Evolutionary conservation across 2,329 filamentous ascomycete species (phyloP).

Genomic region (Curvularia spicifera): DNA sequence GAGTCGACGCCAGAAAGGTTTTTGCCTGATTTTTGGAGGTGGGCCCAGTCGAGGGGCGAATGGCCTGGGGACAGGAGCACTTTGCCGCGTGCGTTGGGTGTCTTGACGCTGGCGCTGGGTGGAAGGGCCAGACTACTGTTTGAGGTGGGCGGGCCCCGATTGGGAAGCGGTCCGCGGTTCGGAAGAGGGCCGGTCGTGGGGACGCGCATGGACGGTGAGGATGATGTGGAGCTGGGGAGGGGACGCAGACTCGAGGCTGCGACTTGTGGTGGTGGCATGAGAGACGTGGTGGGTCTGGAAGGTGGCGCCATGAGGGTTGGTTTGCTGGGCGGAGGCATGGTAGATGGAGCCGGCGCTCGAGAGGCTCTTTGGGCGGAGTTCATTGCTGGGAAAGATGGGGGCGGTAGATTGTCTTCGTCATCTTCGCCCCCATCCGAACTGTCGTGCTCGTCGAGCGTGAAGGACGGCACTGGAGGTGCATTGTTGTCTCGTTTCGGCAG

Average conservation of each 20-base stretch:
- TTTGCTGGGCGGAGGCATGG: conserved; percentile 25
- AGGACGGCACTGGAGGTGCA: conserved; percentile 40
- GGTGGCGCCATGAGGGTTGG: conserved; percentile 47
- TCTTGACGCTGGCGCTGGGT: conserved; percentile 44
- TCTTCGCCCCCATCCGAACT: conserved; percentile 32
- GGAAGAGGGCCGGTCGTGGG: conserved; percentile 58
- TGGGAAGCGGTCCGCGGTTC: conserved; percentile 53
- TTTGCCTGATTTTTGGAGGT: conserved; percentile 73
- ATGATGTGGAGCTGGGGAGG: conserved; percentile 29
- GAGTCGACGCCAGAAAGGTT: conserved; percentile 59
- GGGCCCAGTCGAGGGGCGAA: conserved; percentile 95
- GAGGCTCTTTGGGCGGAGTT: conserved; percentile 56
- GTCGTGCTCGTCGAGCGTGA: conserved; percentile 47
- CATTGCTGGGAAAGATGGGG: conserved; percentile 53
- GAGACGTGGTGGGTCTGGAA: conserved; percentile 33
- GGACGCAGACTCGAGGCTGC: conserved; percentile 47
- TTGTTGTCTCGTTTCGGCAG: conserved; percentile 20
- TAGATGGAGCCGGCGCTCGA: conserved; percentile 16
- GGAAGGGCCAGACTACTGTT: conserved; percentile 50
- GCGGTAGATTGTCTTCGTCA: conserved; percentile 46
- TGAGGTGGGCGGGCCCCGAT: conserved; percentile 50
- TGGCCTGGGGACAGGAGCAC: conserved; percentile 87
- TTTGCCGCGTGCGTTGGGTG: conserved; percentile 61
- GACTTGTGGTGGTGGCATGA: conserved; percentile 48
- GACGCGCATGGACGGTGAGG: conserved; percentile 45